Percentiles rank a stretch among this genome's conserved stretches.
Evolutionary conservation across 495 filamentous ascomycete species (phyloP).

Genomic region (Venustampulla echinocandica): DNA sequence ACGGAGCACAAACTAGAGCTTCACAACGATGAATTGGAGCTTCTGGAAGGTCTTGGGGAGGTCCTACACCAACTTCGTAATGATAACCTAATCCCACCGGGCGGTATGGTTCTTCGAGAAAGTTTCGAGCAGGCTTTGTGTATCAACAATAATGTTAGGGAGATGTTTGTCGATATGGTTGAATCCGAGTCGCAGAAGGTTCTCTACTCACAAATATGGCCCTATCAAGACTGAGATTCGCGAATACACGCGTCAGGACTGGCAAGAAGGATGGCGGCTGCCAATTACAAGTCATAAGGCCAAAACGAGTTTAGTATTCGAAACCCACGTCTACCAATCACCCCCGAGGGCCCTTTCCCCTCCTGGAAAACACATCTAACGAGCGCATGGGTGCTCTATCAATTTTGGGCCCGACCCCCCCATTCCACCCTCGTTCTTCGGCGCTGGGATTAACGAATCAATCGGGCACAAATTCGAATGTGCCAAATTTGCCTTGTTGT

Average conservation of each 20-base stretch:
- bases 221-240: slow-evolving; percentile 12
- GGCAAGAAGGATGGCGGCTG: not conserved
- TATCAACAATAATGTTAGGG: slow-evolving; percentile 7
- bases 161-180: slow-evolving; percentile 13
- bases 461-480: too few relatives aligned
- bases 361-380: too few relatives aligned
- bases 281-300: slow-evolving; percentile 1
- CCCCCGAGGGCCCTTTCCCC: not conserved
- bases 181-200: slow-evolving; percentile 7
- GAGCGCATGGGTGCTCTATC: too few relatives aligned
- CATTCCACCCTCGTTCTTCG: too few relatives aligned
- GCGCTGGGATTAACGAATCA: too few relatives aligned
- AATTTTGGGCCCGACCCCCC: too few relatives aligned
- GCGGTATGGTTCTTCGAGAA: slow-evolving; percentile 14
- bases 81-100: slow-evolving; percentile 13
- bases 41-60: slow-evolving; percentile 15
- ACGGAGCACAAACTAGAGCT: slow-evolving; percentile 22
- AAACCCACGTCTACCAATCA: not conserved
- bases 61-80: slow-evolving; percentile 13
- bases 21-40: slow-evolving; percentile 24
- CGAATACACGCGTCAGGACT: not conserved
- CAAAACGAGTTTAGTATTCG: too few relatives aligned
- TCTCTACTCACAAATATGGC: slow-evolving; percentile 11
- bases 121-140: slow-evolving; percentile 5
- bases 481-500: too few relatives aligned